A percentile compares a stretch with the other conserved stretches of the same genome.
Evolutionary conservation across 1,139 yeast species (phyloP).

Genomic region (Saccharomyces hybrid): DNA sequence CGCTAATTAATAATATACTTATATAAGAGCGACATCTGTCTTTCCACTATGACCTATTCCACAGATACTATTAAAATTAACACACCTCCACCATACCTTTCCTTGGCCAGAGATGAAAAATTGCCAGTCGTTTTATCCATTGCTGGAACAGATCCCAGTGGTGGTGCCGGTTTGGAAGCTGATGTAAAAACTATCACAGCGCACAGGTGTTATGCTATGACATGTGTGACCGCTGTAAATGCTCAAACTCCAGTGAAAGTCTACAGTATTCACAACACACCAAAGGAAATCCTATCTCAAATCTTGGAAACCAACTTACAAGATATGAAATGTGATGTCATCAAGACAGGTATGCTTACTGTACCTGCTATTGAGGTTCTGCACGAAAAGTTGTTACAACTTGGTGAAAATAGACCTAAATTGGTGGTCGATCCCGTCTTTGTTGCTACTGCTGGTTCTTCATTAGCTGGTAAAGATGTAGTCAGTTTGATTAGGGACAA

Average conservation of each 20-base stretch:
- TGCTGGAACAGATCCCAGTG: conserved; percentile 85
- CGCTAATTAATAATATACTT: no score
- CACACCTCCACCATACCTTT: conserved; percentile 28
- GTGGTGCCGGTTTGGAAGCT: conserved; percentile 95
- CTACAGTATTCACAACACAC: conserved; percentile 41
- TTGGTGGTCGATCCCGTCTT: conserved; percentile 77
- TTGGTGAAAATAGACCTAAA: conserved; percentile 31
- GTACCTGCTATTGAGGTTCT: conserved; percentile 48
- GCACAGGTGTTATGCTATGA: conserved; percentile 72
- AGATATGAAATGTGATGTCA: conserved; percentile 61
- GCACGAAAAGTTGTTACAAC: conserved; percentile 32
- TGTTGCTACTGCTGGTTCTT: conserved; percentile 70
- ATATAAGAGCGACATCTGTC: background rate
- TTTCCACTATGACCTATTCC: conserved; percentile 12
- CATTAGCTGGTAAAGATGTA: conserved; percentile 44
- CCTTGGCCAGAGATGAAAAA: conserved; percentile 16
- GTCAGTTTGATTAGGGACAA: conserved; percentile 35
- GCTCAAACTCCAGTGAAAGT: conserved; percentile 75
- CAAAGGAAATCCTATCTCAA: conserved; percentile 37
- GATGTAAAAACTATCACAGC: conserved; percentile 78
- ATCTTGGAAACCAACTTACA: conserved; percentile 50
- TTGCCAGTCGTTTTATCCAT: conserved; percentile 47
- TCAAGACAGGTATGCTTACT: conserved; percentile 81
- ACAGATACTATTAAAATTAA: conserved; percentile 14
- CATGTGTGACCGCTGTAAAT: conserved; percentile 75